phyloP scores from a whole-genome alignment of 2,329 filamentous ascomycete species.

The Chaetomiaceae sp. region DNA sequence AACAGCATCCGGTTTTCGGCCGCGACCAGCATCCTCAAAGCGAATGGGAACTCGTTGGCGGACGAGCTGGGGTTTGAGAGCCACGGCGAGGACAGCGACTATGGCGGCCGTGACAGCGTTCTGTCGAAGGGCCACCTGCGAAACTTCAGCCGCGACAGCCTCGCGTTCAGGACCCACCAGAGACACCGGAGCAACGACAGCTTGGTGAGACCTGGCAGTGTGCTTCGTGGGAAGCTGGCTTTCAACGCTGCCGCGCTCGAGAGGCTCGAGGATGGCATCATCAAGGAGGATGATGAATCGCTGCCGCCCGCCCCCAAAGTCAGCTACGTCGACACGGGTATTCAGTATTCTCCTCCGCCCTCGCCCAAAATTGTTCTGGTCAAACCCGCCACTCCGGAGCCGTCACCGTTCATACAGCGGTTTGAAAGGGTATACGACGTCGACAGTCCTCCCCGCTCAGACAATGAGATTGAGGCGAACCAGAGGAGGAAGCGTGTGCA shows the following conservation, averaged over 20 bases:
- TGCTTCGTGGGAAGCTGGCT: conserved; percentile 48
- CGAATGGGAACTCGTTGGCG: conserved; percentile 71
- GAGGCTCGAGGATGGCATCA: conserved; percentile 48
- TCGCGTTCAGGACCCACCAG: conserved; percentile 46
- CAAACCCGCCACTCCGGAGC: conserved; percentile 43
- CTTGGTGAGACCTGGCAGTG: conserved; percentile 51
- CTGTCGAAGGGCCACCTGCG: conserved; percentile 51
- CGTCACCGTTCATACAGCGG: conserved; percentile 32
- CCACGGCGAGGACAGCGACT: conserved; percentile 66
- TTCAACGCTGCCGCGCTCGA: conserved; percentile 54
- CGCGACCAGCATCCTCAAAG: conserved; percentile 55
- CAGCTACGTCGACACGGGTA: conserved; percentile 68
- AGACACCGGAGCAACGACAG: conserved; percentile 58
- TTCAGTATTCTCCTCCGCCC: conserved; percentile 78
- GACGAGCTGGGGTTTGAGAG: conserved; percentile 89
- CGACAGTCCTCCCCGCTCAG: conserved; percentile 43
- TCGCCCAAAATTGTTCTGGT: conserved; percentile 55
- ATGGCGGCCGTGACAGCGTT: conserved; percentile 63
- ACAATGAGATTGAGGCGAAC: conserved; percentile 66
- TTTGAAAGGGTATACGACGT: conserved; percentile 39
- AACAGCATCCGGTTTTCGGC: conserved; percentile 71
- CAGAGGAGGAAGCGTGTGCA: conserved; percentile 67
- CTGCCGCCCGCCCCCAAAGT: conserved; percentile 35
- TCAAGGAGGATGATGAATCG: conserved; percentile 46
- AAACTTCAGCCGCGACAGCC: conserved; percentile 55